phyloP scores from a whole-genome alignment of 805 yeast genomes.

The Candida schatavii region DNA sequence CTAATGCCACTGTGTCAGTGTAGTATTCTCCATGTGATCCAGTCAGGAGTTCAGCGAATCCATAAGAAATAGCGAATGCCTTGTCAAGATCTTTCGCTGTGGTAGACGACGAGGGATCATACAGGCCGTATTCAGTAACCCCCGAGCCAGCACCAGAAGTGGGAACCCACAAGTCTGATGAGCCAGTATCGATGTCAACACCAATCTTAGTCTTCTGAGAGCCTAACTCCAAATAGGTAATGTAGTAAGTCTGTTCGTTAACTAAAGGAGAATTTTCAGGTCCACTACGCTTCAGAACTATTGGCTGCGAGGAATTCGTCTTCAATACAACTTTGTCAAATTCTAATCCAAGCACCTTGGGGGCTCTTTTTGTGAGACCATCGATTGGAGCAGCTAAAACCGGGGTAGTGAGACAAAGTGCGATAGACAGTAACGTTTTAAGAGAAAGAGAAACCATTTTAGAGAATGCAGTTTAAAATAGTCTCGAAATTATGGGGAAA shows the following conservation, averaged over 20 bases:
- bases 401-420: constrained; percentile 1
- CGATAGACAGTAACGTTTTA: constrained; percentile 3
- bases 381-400: constrained; percentile 5
- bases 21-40: constrained; percentile 53
- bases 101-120: constrained; percentile 29
- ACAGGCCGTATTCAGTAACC: constrained; percentile 39
- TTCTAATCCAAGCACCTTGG: constrained; percentile 5
- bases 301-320: background rate
- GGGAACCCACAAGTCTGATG: constrained; percentile 10
- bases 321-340: background rate
- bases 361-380: constrained; percentile 5
- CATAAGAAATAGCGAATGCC: constrained; percentile 37
- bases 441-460: constrained; percentile 1
- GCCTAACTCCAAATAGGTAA: constrained; percentile 6
- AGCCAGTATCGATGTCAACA: constrained; percentile 10
- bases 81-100: constrained; percentile 29
- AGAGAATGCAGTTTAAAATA: background rate
- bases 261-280: constrained; percentile 1
- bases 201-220: constrained; percentile 6
- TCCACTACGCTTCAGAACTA: background rate
- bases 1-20: constrained; percentile 15
- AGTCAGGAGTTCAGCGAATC: constrained; percentile 37
- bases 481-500: too few species aligned
- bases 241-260: constrained; percentile 3
- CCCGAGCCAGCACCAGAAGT: background rate